A percentile compares a stretch with the other conserved stretches of the same genome.
Conservation (phyloP, 768 basidiomycete genomes). For the Russula earlei region DNA sequence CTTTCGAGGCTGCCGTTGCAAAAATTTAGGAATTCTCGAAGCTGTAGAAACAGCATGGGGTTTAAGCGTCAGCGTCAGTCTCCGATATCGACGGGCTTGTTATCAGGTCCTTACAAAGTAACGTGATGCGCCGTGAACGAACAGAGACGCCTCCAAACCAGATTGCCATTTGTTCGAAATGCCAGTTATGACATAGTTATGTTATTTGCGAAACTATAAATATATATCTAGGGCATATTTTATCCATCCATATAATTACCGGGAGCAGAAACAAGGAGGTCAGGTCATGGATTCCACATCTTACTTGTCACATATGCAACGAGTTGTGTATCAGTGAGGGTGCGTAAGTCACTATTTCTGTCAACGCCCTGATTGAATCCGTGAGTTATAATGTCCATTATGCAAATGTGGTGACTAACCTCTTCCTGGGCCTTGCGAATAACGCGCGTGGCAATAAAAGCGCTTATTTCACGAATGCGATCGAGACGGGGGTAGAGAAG, state of each 20-base stretch:
- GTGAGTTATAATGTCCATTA: background rate
- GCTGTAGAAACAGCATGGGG: background rate
- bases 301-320: slow-evolving; percentile 44
- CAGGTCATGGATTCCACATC: slow-evolving; percentile 62
- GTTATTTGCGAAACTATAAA: background rate
- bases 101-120: background rate
- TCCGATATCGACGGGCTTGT: background rate
- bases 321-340: slow-evolving; percentile 47
- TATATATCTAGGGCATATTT: slow-evolving; percentile 4
- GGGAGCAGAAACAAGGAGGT: background rate
- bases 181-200: background rate
- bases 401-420: slow-evolving; percentile 31
- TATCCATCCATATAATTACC: slow-evolving; percentile 1
- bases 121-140: background rate
- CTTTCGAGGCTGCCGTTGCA: background rate
- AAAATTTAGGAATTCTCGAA: slow-evolving; percentile 4
- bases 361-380: slow-evolving; percentile 21
- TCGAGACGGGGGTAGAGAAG: slow-evolving; percentile 79
- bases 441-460: slow-evolving; percentile 60
- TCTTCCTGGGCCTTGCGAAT: slow-evolving; percentile 74
- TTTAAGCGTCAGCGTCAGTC: background rate
- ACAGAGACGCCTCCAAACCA: background rate
- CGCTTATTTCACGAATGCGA: slow-evolving; percentile 80
- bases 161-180: background rate
- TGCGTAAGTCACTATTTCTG: slow-evolving; percentile 35